Evolutionary conservation across 2,329 filamentous ascomycete genomes (phyloP).

Genomic region (Chaetomium sp.): DNA sequence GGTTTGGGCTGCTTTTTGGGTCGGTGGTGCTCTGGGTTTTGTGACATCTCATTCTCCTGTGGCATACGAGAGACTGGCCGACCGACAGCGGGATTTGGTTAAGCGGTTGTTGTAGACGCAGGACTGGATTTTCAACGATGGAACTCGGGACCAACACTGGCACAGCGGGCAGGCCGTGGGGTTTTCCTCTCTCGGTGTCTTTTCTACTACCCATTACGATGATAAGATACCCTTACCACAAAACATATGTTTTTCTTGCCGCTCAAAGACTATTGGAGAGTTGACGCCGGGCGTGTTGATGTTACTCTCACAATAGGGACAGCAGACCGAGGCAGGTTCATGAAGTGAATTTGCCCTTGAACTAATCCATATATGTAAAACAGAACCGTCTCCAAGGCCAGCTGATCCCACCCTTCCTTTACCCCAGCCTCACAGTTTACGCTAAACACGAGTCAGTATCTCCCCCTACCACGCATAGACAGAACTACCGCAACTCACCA

Average conservation of each 20-base stretch:
- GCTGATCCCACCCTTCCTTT: background rate
- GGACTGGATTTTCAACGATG: constrained; percentile 15
- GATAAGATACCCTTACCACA: constrained; percentile 22
- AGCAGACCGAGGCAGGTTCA: background rate
- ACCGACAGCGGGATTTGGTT: background rate
- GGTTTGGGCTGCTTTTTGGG: background rate
- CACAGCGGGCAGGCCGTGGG: constrained; percentile 9
- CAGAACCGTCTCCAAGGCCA: background rate
- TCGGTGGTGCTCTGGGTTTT: background rate
- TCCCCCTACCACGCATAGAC: background rate
- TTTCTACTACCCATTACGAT: constrained; percentile 11
- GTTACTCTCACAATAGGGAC: no score
- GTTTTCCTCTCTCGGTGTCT: constrained; percentile 11
- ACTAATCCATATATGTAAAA: background rate
- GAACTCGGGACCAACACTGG: constrained; percentile 1
- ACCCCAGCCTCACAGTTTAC: background rate
- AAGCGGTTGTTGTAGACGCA: constrained; percentile 4
- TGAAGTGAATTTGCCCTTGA: background rate
- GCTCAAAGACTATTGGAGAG: background rate
- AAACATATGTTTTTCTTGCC: background rate
- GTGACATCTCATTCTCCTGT: background rate
- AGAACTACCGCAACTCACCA: constrained; percentile 13
- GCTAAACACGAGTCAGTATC: background rate
- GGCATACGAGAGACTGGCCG: background rate
- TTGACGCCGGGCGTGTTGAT: background rate